Evolutionary conservation across 1,139 yeast species (phyloP).

Genomic region (Yamadazyma friedrichii): DNA sequence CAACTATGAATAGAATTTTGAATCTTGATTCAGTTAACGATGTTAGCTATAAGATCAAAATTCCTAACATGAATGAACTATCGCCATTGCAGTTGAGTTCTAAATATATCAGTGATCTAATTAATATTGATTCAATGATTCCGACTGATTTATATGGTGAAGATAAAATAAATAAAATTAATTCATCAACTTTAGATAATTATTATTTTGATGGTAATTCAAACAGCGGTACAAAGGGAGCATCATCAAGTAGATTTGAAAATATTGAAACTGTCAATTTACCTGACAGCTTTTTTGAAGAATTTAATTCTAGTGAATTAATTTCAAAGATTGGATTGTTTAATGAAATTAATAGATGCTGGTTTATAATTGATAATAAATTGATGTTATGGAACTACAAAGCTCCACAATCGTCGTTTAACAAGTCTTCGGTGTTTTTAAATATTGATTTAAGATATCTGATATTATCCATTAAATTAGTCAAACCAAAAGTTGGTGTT

Average conservation of each 20-base stretch:
- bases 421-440: slow-evolving; percentile 60
- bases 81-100: slow-evolving; percentile 45
- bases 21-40: slow-evolving; percentile 34
- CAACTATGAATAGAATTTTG: slow-evolving; percentile 7
- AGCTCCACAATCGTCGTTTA: slow-evolving; percentile 52
- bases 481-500: slow-evolving; percentile 74
- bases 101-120: slow-evolving; percentile 45
- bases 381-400: slow-evolving; percentile 81
- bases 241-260: slow-evolving; percentile 61
- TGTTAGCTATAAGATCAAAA: slow-evolving; percentile 43
- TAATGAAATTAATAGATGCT: slow-evolving; percentile 77
- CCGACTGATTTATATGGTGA: slow-evolving; percentile 46
- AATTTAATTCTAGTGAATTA: slow-evolving; percentile 66
- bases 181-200: slow-evolving; percentile 39
- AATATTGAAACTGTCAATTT: slow-evolving; percentile 65
- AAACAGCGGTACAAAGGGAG: neutral
- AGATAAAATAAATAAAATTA: slow-evolving; percentile 35
- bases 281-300: slow-evolving; percentile 82
- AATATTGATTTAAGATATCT: slow-evolving; percentile 81
- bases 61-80: slow-evolving; percentile 44
- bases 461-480: slow-evolving; percentile 72
- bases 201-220: slow-evolving; percentile 45
- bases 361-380: slow-evolving; percentile 85
- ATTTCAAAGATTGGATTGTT: slow-evolving; percentile 81
- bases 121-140: slow-evolving; percentile 44